Conservation (phyloP, 495 filamentous ascomycete genomes). For the Aspergillus incahuasiensis region DNA sequence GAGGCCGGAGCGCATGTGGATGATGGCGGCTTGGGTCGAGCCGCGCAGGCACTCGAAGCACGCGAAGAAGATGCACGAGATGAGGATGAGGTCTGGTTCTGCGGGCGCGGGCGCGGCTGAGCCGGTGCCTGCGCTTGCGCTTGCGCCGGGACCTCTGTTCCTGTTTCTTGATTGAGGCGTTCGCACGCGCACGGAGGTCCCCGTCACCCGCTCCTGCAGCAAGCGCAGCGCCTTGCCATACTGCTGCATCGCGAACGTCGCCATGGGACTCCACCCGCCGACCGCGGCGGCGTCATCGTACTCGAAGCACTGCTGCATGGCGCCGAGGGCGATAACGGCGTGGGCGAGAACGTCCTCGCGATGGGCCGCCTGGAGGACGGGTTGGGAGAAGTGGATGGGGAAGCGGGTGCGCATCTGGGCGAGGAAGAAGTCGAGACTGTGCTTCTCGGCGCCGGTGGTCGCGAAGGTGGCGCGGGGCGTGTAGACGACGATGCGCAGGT, state of each 20-base stretch:
- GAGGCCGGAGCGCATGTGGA: constrained; percentile 3
- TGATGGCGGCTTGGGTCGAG: background rate
- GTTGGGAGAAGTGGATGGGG: background rate
- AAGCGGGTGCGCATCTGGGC: background rate
- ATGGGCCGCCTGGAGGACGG: background rate
- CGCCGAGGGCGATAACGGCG: background rate
- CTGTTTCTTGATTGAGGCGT: no score
- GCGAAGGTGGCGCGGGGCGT: background rate
- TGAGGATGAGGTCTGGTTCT: background rate
- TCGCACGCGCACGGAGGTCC: background rate
- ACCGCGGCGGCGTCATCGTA: background rate
- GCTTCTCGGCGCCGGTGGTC: background rate
- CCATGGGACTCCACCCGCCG: constrained; percentile 2
- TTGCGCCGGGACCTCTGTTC: no score
- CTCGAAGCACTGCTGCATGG: constrained; percentile 5
- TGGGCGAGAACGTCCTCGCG: constrained; percentile 2
- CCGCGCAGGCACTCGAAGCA: constrained; percentile 6
- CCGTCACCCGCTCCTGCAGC: background rate
- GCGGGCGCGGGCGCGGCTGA: no score
- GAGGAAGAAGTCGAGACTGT: constrained; percentile 7
- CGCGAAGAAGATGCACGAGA: constrained; percentile 1
- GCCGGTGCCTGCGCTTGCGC: no score
- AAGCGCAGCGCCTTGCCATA: constrained; percentile 3
- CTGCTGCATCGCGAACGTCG: constrained; percentile 6
- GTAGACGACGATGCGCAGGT: background rate